phyloP scores from a whole-genome alignment of 2,329 filamentous ascomycete genomes.

The Aspergillus ochraceoroseus region DNA sequence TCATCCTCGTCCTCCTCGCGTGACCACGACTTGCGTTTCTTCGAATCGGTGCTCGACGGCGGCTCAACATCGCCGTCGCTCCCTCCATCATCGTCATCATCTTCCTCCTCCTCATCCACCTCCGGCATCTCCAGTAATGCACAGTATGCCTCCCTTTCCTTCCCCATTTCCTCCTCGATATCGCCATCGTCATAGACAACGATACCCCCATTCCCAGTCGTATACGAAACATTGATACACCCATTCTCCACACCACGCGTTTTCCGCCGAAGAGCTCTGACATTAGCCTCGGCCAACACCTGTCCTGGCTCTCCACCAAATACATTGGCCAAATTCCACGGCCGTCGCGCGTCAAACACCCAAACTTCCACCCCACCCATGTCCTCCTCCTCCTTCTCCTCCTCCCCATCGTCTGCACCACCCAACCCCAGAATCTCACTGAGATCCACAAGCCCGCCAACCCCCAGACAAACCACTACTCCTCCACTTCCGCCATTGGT shows the following conservation, averaged over 20 bases:
- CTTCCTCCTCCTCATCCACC: slow-evolving; percentile 67
- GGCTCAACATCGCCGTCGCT: slow-evolving; percentile 52
- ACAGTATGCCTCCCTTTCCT: slow-evolving; percentile 76
- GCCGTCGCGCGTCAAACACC: slow-evolving; percentile 84
- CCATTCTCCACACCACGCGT: slow-evolving; percentile 67
- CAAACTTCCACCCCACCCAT: slow-evolving; percentile 89
- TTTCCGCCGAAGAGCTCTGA: slow-evolving; percentile 41
- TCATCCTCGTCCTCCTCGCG: slow-evolving; percentile 64
- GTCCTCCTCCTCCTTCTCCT: slow-evolving; percentile 52
- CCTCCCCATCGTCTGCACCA: slow-evolving; percentile 57
- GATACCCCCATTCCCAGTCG: slow-evolving; percentile 75
- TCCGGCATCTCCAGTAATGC: slow-evolving; percentile 89
- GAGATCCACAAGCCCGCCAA: slow-evolving; percentile 86
- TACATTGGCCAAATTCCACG: slow-evolving; percentile 92
- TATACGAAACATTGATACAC: slow-evolving; percentile 65
- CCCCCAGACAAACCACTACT: slow-evolving; percentile 84
- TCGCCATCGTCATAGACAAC: slow-evolving; percentile 96
- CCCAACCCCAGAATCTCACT: slow-evolving; percentile 73
- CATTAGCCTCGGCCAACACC: slow-evolving; percentile 45
- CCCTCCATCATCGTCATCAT: slow-evolving; percentile 57
- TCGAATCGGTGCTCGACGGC: slow-evolving; percentile 35
- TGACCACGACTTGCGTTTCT: slow-evolving; percentile 77
- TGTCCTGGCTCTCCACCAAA: slow-evolving; percentile 67
- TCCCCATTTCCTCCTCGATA: slow-evolving; percentile 72
- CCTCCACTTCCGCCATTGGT: slow-evolving; percentile 78